phyloP scores from a whole-genome alignment of 306 rosid genomes.

The Quercus engelmannii region DNA sequence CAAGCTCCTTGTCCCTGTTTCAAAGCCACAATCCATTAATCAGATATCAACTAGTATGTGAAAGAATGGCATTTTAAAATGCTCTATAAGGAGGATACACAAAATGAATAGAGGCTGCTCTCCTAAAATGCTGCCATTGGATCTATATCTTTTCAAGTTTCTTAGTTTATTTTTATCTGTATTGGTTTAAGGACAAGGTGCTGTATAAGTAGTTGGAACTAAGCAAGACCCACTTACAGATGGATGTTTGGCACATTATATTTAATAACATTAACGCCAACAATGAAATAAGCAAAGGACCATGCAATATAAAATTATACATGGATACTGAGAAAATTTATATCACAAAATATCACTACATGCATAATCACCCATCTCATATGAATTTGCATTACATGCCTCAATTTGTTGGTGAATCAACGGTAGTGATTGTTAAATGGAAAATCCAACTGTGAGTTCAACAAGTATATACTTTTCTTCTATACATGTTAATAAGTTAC shows the following conservation, averaged over 20 bases:
- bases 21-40: not conserved
- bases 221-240: not conserved
- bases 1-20: constrained; percentile 31
- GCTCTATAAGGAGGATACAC: not conserved
- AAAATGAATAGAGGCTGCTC: not conserved
- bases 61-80: not conserved
- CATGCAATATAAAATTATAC: not conserved
- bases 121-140: not conserved
- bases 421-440: not conserved
- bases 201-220: not conserved
- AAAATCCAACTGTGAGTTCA: not conserved
- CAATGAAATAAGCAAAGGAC: not conserved
- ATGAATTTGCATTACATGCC: not conserved
- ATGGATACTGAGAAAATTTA: not conserved
- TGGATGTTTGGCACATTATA: not conserved
- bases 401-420: not conserved
- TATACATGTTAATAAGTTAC: not conserved
- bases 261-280: not conserved
- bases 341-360: not conserved
- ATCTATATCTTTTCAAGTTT: not conserved
- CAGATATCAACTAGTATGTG: not conserved
- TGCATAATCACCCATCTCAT: not conserved
- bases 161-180: not conserved
- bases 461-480: not conserved
- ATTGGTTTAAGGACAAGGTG: not conserved